phyloP scores from a whole-genome alignment of 345 rosid species.

The Rhodomyrtus tomentosa region DNA sequence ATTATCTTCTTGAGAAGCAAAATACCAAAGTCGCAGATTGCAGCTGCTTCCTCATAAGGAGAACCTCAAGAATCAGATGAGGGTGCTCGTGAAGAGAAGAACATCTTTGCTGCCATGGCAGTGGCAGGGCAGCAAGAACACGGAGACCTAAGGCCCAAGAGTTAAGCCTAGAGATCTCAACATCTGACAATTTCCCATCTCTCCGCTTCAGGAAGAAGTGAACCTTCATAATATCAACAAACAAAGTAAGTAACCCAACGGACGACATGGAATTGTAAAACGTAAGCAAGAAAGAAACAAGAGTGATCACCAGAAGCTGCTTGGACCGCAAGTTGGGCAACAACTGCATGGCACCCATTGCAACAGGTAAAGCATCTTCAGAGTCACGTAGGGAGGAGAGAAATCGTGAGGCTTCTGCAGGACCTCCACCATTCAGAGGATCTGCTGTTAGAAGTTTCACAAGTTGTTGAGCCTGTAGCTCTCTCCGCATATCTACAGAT shows the following conservation, averaged over 20 bases:
- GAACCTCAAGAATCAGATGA: conserved; percentile 83
- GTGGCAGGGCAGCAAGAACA: conserved; percentile 88
- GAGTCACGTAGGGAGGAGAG: conserved; percentile 82
- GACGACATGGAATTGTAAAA: background rate
- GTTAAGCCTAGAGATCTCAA: conserved; percentile 77
- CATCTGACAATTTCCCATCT: conserved; percentile 72
- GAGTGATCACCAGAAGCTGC: conserved; percentile 70
- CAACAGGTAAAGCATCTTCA: conserved; percentile 91
- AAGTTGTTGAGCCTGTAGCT: conserved; percentile 90
- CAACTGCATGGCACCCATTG: conserved; percentile 97
- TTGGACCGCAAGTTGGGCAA: conserved; percentile 91
- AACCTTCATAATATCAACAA: conserved; percentile 44
- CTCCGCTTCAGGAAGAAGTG: conserved; percentile 90
- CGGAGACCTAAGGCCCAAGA: conserved; percentile 98
- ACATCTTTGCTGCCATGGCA: conserved; percentile 98
- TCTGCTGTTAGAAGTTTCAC: conserved; percentile 96
- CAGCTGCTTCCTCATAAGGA: conserved; percentile 93
- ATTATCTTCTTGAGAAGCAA: background rate
- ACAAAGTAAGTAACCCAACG: conserved; percentile 2
- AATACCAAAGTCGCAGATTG: conserved; percentile 81
- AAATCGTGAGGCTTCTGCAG: conserved; percentile 98
- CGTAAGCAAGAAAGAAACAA: background rate
- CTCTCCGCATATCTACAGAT: conserved; percentile 80
- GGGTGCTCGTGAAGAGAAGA: conserved; percentile 97
- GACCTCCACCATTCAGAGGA: conserved; percentile 98